phyloP scores from a whole-genome alignment of 2,329 filamentous ascomycete species.

The Diplodia mutila region DNA sequence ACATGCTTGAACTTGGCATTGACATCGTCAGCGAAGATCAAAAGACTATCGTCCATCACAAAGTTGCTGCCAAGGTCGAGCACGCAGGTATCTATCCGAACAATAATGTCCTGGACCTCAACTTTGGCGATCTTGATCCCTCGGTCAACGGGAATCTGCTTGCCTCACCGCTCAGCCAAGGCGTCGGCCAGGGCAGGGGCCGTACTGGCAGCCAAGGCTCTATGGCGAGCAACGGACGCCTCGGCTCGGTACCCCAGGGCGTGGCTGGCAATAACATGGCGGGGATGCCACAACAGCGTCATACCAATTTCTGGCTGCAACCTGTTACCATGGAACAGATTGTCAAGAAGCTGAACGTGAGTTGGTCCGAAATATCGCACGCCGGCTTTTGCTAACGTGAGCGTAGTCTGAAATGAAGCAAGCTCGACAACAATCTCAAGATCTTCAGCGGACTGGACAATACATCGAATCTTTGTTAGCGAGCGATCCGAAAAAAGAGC shows the following conservation, averaged over 20 bases:
- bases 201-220: slow-evolving; percentile 61
- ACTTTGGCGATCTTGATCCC: slow-evolving; percentile 88
- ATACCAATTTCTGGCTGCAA: slow-evolving; percentile 81
- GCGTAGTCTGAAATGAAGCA: slow-evolving; percentile 83
- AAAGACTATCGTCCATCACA: slow-evolving; percentile 97
- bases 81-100: slow-evolving; percentile 83
- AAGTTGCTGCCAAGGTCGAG: slow-evolving; percentile 95
- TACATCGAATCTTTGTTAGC: slow-evolving; percentile 78
- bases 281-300: slow-evolving; percentile 70
- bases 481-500: slow-evolving; percentile 65
- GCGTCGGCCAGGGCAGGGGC: slow-evolving; percentile 69
- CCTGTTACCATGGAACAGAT: slow-evolving; percentile 94
- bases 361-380: slow-evolving; percentile 40
- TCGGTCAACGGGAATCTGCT: slow-evolving; percentile 68
- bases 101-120: slow-evolving; percentile 82
- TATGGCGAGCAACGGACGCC: slow-evolving; percentile 64
- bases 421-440: slow-evolving; percentile 83
- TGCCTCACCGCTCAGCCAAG: slow-evolving; percentile 2
- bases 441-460: slow-evolving; percentile 79
- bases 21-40: slow-evolving; percentile 99
- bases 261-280: slow-evolving; percentile 59
- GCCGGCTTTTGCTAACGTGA: neutral
- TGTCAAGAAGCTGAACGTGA: slow-evolving; percentile 81
- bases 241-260: slow-evolving; percentile 60
- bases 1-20: slow-evolving; percentile 92